phyloP scores from a whole-genome alignment of 202 grass and related monocot genomes.

The Cymbopogon flexuosus region DNA sequence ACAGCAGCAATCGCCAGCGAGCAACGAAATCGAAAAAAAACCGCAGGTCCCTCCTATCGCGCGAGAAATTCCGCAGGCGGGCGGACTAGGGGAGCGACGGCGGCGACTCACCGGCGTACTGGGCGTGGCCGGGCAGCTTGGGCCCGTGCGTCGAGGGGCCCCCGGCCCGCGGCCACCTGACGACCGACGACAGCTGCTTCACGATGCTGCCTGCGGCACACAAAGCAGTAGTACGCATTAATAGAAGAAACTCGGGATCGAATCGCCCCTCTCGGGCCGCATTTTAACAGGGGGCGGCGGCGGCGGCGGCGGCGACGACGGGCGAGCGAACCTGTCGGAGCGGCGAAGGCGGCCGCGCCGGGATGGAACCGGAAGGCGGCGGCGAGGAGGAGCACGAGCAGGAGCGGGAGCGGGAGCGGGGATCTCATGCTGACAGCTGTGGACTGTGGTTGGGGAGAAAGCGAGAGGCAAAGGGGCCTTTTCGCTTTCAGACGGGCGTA shows the following conservation, averaged over 20 bases:
- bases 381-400: slow-evolving; percentile 40
- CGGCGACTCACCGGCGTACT: slow-evolving; percentile 41
- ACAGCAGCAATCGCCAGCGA: neutral
- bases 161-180: slow-evolving; percentile 68
- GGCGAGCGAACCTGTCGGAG: slow-evolving; percentile 37
- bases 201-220: slow-evolving; percentile 57
- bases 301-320: neutral
- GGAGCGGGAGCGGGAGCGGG: neutral
- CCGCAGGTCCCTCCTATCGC: neutral
- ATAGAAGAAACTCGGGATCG: neutral
- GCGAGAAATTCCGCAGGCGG: neutral
- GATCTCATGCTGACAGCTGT: slow-evolving; percentile 9
- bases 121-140: slow-evolving; percentile 45
- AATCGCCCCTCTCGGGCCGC: neutral
- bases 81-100: neutral
- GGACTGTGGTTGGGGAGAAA: neutral
- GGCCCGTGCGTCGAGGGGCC: slow-evolving; percentile 34
- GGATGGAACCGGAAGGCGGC: slow-evolving; percentile 16
- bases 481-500: neutral
- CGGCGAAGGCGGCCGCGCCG: slow-evolving; percentile 38
- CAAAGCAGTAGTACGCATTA: neutral
- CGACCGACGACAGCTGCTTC: slow-evolving; percentile 75
- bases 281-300: neutral
- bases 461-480: neutral
- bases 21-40: neutral